Base-by-base conservation (phyloP, 257 asterid genomes). In the Solanum chmielewskii region DNA sequence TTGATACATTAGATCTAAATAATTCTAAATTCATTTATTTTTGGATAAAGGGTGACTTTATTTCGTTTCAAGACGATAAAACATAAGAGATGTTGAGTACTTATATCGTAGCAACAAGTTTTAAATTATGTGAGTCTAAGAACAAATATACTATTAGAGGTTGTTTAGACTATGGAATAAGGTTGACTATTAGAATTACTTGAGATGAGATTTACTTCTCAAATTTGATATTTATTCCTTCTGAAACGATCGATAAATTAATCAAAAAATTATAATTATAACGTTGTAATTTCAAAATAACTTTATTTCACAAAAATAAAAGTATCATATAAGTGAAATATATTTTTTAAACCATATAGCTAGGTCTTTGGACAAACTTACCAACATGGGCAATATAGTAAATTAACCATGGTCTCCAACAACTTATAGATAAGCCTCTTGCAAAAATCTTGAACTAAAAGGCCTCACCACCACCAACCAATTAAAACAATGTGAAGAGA, bases 401-500 rank as follows among this genome's bases (percentile, higher is more conserved):
- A 78, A 45, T 45, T 78, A 18, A 18, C 12, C 1, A 45, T 7
- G 15, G 7, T 56, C 4, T 47, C 56, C 18, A 4, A n/a, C 14
- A 7, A 45, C 41, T 4, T 45, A 45, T 78, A 49, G 85, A 80
- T 80, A 80, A 80, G 85, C 69, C 56, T 80, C 15, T 7, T 9
- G 2, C 59, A 41, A 29, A 78, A 29, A 80, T 49, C 44, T 80
- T 47, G 69, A 47, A 49, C 45, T 14, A 80, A 77, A 77, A 31
- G 16, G 69, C 85, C 2, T 80, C 20, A 29, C 69, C 1, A 80
- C 84, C 69, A 78, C 85, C 83, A 71, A 74, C 52, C n/a, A 77
- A 80, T 16, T 16, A 47, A 6, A 49, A 80, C 69, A 80, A 80
- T 80, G 85, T 80, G 85, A 47, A 80, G 85, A 49, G 85, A 49